These are phyloP conservation scores for Chrysanthemum seticuspe DNA, from an alignment of 129 eudicot genomes.

Conservation along the genomic window DNA sequence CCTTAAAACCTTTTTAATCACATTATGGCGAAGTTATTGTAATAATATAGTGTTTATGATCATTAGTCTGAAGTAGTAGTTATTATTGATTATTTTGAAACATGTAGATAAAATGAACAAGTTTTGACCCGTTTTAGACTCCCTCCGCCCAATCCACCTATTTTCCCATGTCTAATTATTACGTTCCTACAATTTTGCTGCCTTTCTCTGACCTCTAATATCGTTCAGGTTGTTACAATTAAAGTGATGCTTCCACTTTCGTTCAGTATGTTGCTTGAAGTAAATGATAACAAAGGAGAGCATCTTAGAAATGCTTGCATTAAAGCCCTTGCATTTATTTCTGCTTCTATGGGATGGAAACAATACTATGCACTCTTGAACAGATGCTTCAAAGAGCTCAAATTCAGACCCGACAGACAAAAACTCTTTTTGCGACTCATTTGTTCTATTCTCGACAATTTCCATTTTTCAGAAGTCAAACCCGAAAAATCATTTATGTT, in stretches of 20 bases:
- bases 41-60: too few relatives aligned
- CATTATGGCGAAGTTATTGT: too few relatives aligned
- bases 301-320: conserved; percentile 66
- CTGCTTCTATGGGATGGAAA: conserved; percentile 76
- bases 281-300: conserved; percentile 73
- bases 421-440: conserved; percentile 71
- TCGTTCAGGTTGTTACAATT: conserved; percentile 52
- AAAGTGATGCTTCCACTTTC: conserved; percentile 73
- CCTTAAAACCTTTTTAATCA: too few relatives aligned
- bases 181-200: neutral
- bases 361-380: conserved; percentile 52
- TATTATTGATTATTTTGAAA: too few relatives aligned
- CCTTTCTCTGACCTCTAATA: neutral
- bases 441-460: conserved; percentile 65
- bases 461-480: conserved; percentile 47
- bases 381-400: conserved; percentile 71
- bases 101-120: too few relatives aligned
- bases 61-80: too few relatives aligned
- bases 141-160: neutral
- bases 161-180: too few relatives aligned
- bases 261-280: conserved; percentile 63
- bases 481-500: conserved; percentile 15
- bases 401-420: conserved; percentile 54
- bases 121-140: too few relatives aligned
- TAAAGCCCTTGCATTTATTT: conserved; percentile 68